Conservation (phyloP, 1,284 basidiomycete species). For the Kwoniella shivajii region DNA sequence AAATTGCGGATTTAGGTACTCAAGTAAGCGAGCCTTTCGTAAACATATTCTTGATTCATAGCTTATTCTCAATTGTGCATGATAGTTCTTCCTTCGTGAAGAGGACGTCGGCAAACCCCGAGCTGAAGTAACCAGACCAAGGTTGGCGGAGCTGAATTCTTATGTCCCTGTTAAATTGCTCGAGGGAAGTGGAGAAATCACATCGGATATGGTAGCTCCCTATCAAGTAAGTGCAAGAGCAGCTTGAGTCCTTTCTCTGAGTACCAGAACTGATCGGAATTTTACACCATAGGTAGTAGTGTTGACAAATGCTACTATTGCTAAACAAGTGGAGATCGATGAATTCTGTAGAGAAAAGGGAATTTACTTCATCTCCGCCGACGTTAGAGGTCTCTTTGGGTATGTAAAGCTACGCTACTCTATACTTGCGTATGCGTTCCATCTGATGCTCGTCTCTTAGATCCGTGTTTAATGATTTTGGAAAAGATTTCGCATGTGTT, state of each 20-base stretch:
- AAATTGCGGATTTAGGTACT: conserved; percentile 85
- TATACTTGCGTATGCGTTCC: neutral
- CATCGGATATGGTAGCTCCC: conserved; percentile 75
- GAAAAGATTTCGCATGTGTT: conserved; percentile 87
- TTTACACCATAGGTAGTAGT: conserved; percentile 71
- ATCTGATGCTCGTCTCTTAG: conserved; percentile 53
- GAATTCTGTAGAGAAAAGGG: conserved; percentile 87
- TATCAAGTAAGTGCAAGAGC: conserved; percentile 69
- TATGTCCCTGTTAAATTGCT: conserved; percentile 91
- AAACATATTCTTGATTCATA: neutral
- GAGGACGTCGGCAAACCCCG: conserved; percentile 86
- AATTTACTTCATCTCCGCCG: conserved; percentile 89
- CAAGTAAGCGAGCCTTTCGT: conserved; percentile 65
- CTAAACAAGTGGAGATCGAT: conserved; percentile 91
- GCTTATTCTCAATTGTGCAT: neutral
- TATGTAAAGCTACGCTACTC: conserved; percentile 55
- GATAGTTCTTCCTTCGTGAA: conserved; percentile 89
- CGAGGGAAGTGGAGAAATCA: conserved; percentile 72
- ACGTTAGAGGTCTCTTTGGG: conserved; percentile 94
- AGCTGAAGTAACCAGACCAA: conserved; percentile 81
- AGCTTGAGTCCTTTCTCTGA: too few species aligned
- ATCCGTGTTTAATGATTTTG: conserved; percentile 95
- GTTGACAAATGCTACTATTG: conserved; percentile 73
- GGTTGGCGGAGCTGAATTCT: conserved; percentile 91
- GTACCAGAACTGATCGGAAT: neutral